Evolutionary conservation across 2,329 filamentous ascomycete species (phyloP).

Genomic region (Fusarium setosum): DNA sequence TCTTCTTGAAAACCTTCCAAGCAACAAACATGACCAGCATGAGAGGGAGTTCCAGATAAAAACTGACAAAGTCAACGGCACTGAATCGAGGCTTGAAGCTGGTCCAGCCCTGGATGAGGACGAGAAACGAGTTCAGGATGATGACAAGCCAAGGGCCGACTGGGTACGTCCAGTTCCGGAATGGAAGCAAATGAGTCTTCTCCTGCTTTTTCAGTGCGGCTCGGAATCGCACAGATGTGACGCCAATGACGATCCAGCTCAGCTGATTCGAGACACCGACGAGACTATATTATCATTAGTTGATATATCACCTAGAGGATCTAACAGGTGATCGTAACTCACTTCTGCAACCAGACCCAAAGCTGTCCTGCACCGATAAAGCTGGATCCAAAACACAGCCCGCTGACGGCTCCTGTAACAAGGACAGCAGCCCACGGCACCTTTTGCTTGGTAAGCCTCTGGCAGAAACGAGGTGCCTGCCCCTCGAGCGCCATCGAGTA

Average conservation of each 20-base stretch:
- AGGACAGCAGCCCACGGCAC: conserved; percentile 57
- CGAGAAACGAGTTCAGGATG: conserved; percentile 67
- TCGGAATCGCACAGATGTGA: conserved; percentile 74
- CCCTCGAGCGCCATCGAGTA: conserved; percentile 53
- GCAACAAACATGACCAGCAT: conserved; percentile 72
- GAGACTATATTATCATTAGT: too few species aligned
- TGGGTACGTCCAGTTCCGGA: conserved; percentile 75
- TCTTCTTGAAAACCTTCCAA: conserved; percentile 79
- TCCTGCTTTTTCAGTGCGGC: conserved; percentile 65
- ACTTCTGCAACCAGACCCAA: conserved; percentile 76
- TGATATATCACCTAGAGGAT: too few species aligned
- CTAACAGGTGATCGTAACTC: conserved; percentile 35
- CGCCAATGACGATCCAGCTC: conserved; percentile 72
- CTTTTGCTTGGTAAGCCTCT: conserved; percentile 47
- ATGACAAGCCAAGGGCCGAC: conserved; percentile 68
- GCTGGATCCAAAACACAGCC: conserved; percentile 72
- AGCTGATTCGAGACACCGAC: conserved; percentile 76
- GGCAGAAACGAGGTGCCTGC: conserved; percentile 68
- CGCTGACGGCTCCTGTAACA: conserved; percentile 65
- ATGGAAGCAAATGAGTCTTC: conserved; percentile 69
- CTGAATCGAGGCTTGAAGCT: conserved; percentile 70
- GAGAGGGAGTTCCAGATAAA: conserved; percentile 71
- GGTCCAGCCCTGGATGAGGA: conserved; percentile 73
- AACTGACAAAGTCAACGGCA: conserved; percentile 70
- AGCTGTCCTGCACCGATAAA: conserved; percentile 74